Evolutionary conservation across 2,329 filamentous ascomycete genomes (phyloP).

Genomic region (Cercospora janseana): DNA sequence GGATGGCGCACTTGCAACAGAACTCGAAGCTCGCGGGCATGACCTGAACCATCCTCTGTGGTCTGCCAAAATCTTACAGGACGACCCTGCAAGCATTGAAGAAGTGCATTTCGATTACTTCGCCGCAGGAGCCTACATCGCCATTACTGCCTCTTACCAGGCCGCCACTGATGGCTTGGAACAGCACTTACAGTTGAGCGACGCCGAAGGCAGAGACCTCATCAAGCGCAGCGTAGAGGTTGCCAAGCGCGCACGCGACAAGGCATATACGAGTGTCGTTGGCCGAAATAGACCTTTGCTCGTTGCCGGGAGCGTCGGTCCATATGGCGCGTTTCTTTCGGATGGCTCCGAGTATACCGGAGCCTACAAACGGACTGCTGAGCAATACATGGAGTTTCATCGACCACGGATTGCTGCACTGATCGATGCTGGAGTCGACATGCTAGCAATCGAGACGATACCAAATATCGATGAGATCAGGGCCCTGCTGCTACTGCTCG

Average conservation of each 20-base stretch:
- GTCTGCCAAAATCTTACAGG: constrained; percentile 45
- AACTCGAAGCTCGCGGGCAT: constrained; percentile 46
- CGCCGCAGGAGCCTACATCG: constrained; percentile 46
- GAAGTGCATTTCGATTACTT: constrained; percentile 48
- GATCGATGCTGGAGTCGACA: constrained; percentile 43
- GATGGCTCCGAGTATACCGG: constrained; percentile 50
- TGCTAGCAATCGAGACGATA: constrained; percentile 49
- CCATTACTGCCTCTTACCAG: constrained; percentile 51
- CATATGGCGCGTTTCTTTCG: constrained; percentile 49
- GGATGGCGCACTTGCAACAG: constrained; percentile 50
- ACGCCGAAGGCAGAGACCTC: constrained; percentile 38
- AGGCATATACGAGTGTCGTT: not conserved
- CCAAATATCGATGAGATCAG: constrained; percentile 43
- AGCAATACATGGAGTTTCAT: constrained; percentile 45
- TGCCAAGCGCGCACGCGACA: constrained; percentile 40
- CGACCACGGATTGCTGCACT: constrained; percentile 44
- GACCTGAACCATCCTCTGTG: constrained; percentile 47
- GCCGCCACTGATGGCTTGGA: constrained; percentile 44
- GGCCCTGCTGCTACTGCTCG: constrained; percentile 43
- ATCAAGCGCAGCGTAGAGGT: constrained; percentile 44
- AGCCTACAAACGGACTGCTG: constrained; percentile 37
- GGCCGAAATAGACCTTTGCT: constrained; percentile 29
- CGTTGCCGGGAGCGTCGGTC: constrained; percentile 49
- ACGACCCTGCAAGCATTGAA: constrained; percentile 44
- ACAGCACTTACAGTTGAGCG: constrained; percentile 39